Percentiles rank a stretch among this genome's conserved stretches.
Conservation (phyloP, 2,329 filamentous ascomycete genomes). For the Penicillium sclerotigenum region DNA sequence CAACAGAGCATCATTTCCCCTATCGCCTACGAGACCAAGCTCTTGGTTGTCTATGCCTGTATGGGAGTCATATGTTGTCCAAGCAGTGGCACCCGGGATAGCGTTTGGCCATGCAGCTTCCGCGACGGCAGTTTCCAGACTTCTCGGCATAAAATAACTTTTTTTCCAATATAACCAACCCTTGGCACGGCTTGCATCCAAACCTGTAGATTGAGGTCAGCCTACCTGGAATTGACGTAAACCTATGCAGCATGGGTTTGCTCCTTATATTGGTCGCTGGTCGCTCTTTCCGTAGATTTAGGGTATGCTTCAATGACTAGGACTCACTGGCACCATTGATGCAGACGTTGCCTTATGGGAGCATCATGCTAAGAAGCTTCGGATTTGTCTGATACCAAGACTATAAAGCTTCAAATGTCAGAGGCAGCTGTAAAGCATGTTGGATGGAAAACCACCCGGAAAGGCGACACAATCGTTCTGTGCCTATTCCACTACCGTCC, state of each 20-base stretch:
- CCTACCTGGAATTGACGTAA: constrained; percentile 46
- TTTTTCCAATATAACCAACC: constrained; percentile 33
- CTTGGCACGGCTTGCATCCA: constrained; percentile 44
- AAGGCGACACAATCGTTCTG: background rate
- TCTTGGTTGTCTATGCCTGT: constrained; percentile 37
- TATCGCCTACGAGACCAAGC: constrained; percentile 40
- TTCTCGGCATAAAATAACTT: constrained; percentile 23
- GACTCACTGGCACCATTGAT: constrained; percentile 14
- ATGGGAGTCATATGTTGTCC: constrained; percentile 40
- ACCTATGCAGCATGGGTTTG: constrained; percentile 49
- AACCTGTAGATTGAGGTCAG: constrained; percentile 42
- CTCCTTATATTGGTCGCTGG: constrained; percentile 44
- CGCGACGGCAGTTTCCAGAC: constrained; percentile 31
- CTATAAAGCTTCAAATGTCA: background rate
- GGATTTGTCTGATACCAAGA: background rate
- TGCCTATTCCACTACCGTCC: background rate
- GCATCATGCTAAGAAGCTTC: background rate
- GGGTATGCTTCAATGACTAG: constrained; percentile 33
- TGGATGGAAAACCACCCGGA: constrained; percentile 1
- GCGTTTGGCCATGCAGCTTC: constrained; percentile 41
- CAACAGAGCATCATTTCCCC: constrained; percentile 27
- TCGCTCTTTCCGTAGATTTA: constrained; percentile 37
- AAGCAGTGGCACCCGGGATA: constrained; percentile 43
- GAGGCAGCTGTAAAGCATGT: constrained; percentile 4
- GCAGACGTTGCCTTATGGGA: background rate